Percentiles rank a stretch among this genome's conserved stretches.
Conservation (phyloP, 768 basidiomycete genomes). For the Phylloporus arenicola region DNA sequence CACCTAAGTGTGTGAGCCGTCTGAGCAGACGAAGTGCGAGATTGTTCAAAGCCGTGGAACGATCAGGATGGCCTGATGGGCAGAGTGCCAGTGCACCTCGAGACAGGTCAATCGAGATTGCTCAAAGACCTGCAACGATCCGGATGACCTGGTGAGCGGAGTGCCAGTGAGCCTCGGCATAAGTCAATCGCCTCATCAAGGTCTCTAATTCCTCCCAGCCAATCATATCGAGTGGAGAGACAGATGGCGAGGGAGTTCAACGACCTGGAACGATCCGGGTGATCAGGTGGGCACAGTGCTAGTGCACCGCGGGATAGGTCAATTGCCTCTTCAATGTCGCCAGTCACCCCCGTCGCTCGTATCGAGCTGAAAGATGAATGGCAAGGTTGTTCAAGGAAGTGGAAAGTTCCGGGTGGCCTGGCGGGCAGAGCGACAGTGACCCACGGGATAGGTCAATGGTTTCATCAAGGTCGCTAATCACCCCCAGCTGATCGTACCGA, state of each 20-base stretch:
- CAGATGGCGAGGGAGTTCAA: background rate
- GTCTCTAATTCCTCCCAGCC: background rate
- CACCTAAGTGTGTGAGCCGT: too few relatives aligned
- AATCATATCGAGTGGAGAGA: background rate
- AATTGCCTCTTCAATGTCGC: background rate
- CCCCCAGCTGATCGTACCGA: background rate
- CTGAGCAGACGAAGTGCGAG: too few relatives aligned
- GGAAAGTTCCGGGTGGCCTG: background rate
- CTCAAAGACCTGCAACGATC: background rate
- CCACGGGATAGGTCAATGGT: background rate
- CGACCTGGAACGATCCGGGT: background rate
- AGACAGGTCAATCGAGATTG: too few relatives aligned
- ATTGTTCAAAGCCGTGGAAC: too few relatives aligned
- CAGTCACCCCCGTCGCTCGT: background rate
- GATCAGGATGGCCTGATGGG: too few relatives aligned
- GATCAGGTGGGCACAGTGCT: background rate
- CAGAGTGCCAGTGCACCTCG: too few relatives aligned
- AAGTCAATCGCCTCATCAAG: background rate
- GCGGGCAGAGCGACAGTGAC: background rate
- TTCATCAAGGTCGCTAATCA: background rate
- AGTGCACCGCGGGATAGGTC: background rate
- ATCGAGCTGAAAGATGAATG: background rate
- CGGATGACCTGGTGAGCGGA: background rate
- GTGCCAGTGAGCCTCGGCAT: background rate
- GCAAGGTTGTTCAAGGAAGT: background rate